phyloP scores from a whole-genome alignment of 1,284 basidiomycete species.

The Cryptococcus sp. region DNA sequence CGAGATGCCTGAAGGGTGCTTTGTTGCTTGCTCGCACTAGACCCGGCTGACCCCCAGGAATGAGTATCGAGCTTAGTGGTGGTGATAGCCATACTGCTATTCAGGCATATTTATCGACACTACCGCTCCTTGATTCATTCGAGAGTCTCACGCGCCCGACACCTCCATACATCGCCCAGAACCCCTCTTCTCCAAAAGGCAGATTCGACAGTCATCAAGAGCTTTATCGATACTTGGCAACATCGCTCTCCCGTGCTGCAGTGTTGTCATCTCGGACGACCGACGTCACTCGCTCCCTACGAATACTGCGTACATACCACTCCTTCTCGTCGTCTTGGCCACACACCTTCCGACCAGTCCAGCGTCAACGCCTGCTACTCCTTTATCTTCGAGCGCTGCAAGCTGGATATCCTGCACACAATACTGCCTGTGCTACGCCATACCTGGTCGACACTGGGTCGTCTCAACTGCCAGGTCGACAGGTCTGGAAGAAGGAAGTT shows the following conservation, averaged over 20 bases:
- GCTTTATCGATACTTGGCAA: slow-evolving; percentile 38
- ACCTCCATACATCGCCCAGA: slow-evolving; percentile 26
- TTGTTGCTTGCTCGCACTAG: neutral
- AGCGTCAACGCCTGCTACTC: slow-evolving; percentile 64
- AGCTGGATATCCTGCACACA: slow-evolving; percentile 46
- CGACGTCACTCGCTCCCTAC: slow-evolving; percentile 42
- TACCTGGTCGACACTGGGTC: slow-evolving; percentile 19
- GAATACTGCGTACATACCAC: slow-evolving; percentile 63
- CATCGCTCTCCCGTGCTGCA: slow-evolving; percentile 39
- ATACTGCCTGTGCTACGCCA: slow-evolving; percentile 11
- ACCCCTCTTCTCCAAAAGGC: slow-evolving; percentile 7
- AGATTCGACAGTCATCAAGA: slow-evolving; percentile 41
- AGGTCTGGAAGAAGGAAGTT: slow-evolving; percentile 62
- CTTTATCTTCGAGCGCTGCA: slow-evolving; percentile 70
- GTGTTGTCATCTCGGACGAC: slow-evolving; percentile 48
- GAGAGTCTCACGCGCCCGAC: slow-evolving; percentile 13
- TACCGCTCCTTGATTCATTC: slow-evolving; percentile 18
- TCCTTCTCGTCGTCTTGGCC: slow-evolving; percentile 65
- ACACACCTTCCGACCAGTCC: slow-evolving; percentile 63
- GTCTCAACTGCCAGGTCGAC: slow-evolving; percentile 43
- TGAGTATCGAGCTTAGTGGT: slow-evolving; percentile 26
- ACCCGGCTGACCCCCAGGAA: slow-evolving; percentile 13
- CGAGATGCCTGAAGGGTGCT: slow-evolving; percentile 45
- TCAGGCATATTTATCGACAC: slow-evolving; percentile 25
- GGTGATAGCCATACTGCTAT: slow-evolving; percentile 24